Base-by-base conservation (phyloP, 305 asterid genomes). In the Coffea humblotiana region DNA sequence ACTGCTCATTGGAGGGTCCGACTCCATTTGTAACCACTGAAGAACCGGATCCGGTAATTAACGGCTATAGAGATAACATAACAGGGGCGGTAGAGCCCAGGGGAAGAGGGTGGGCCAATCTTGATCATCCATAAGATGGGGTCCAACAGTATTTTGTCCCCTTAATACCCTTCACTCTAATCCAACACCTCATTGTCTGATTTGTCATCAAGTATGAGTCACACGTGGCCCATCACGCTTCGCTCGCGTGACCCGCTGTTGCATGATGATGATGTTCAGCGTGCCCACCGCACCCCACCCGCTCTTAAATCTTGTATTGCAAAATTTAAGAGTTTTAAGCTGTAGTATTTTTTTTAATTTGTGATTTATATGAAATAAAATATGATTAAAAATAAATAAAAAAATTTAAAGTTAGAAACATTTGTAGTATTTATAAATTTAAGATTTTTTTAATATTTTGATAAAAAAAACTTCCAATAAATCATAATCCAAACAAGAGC, bases 191-290 rank as follows among this genome's bases (percentile, higher is more conserved):
- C 78, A 67, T 60, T 74, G 52, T 56, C 66, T 6, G 70, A 76
- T 58, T 35, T 58, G 74, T 51, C 76, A 79, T 82, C 75, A 56
- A 35, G 71, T 78, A 80, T 23, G 21, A 35, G 69, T 56, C 69
- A 25, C 77, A 81, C 84, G 86, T 82, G 84, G 77, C 84, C 10
- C 9, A 10, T n/a, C 81, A 80, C 43, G 64, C 78, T 14, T 75
- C 78, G 66, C 75, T 83, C 84, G 88, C 88, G 87, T 86, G 86
- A n/a, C 78, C 86, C 85, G 65, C 77, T 8, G 18, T 2, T 47
- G 54, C 79, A 52, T 76, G 68, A 56, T 67, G 73, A 40, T 5
- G 43, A 40, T 40, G 43, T 3, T 40, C 0, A 60, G 80, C 79
- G 56, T 58, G 75, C 58, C 27, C 63, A 29, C 32, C 3, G 13